Evolutionary conservation across 2,329 filamentous ascomycete genomes (phyloP), one percentile per base, ranked within the genome.

Genomic region (Acrodontium crateriforme): DNA sequence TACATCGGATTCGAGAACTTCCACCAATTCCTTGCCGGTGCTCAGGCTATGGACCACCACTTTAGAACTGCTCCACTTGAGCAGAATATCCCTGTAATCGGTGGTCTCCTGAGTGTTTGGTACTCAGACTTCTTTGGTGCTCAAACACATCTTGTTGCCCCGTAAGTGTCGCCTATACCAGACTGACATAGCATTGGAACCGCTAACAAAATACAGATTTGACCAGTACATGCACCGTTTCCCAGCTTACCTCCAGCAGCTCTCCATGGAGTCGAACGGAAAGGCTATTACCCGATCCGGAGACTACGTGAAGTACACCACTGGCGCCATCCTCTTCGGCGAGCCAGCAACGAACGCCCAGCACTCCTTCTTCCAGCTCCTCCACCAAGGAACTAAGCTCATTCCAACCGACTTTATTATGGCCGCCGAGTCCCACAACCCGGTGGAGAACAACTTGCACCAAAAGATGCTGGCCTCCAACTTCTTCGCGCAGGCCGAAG

Each of bases 241-340:
- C 10, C 16, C 25, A 5, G 25, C 16, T 6, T 27, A 18, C 25
- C 79, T 98, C 30, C 89, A 98, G 65, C 89, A 98, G 63, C 69
- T 98, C 35, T 95, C 87, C 36, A 98, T 98, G 89, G 89, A 98
- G 68, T 95, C 87, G 37, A 98, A 98, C 60, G 89, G 89, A 54
- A 98, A 98, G 70, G 82, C 80, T 36, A 84, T 95, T 52, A 92
- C 87, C 37, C 82, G 89, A 49, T 78, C 73, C 32, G 77, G 84
- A 19, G 72, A 77, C 40, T 78, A 91, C 36, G 85, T 92, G 52
- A 93, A 93, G 65, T 98, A 98, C 67, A 94, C 85, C 33, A 98
- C 89, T 19, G 87, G 89, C 26, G 74, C 89, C 30, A 87, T 98
- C 53, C 67, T 98, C 39, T 98, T 98, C 54, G 89, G 89, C 52